Conservation (phyloP, 495 filamentous ascomycete species). For the Neurospora intermedia region DNA sequence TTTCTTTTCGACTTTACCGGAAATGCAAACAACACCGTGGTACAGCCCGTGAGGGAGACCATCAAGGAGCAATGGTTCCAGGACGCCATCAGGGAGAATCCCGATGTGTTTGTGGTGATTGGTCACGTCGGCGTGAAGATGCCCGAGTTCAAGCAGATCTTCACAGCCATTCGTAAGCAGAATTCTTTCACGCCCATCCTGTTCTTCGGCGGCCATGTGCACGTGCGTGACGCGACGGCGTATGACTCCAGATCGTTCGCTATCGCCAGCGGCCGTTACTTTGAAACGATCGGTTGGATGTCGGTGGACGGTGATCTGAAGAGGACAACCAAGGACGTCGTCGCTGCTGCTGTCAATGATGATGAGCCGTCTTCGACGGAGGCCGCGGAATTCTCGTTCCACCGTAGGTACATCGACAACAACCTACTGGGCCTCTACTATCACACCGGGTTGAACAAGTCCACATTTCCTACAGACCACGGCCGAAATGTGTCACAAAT, state of each 20-base stretch:
- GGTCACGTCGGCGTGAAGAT: conserved; percentile 81
- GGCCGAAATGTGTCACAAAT: conserved; percentile 62
- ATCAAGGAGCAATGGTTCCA: conserved; percentile 86
- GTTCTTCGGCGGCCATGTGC: conserved; percentile 88
- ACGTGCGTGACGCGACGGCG: conserved; percentile 73
- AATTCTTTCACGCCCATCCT: conserved; percentile 77
- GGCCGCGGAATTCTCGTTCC: conserved; percentile 37
- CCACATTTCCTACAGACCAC: conserved; percentile 67
- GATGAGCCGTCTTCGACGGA: conserved; percentile 1
- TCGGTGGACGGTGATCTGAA: conserved; percentile 63
- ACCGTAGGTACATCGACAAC: conserved; percentile 86
- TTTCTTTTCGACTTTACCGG: conserved; percentile 90
- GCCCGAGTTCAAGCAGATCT: conserved; percentile 65
- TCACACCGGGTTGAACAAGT: conserved; percentile 59
- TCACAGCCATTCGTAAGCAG: conserved; percentile 62
- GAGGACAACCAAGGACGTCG: conserved; percentile 11
- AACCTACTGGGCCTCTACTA: conserved; percentile 79
- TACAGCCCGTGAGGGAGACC: conserved; percentile 65
- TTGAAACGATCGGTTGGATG: conserved; percentile 96
- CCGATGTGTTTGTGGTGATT: conserved; percentile 79
- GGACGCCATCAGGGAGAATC: conserved; percentile 67
- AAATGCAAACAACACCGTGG: conserved; percentile 79
- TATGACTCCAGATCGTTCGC: conserved; percentile 76
- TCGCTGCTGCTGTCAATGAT: conserved; percentile 6
- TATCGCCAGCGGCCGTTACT: conserved; percentile 85